Percentiles rank a stretch among this genome's conserved stretches.
Evolutionary conservation across 2,329 filamentous ascomycete genomes (phyloP).

Genomic region (Xylaria polymorpha): DNA sequence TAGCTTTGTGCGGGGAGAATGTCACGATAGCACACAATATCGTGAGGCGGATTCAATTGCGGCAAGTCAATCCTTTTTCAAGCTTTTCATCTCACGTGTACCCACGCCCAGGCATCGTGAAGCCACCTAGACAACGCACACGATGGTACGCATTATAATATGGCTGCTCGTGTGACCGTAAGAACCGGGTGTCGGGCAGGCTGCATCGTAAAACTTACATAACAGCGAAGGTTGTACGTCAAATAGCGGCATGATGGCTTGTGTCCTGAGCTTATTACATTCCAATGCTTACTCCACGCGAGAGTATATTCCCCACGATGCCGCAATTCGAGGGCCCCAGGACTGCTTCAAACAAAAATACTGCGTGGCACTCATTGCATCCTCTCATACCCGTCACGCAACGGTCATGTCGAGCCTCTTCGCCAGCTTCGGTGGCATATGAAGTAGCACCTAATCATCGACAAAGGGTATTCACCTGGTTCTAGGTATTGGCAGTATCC

Average conservation of each 20-base stretch:
- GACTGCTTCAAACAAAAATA: conserved; percentile 9
- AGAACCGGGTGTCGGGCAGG: neutral
- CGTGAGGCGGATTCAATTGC: conserved; percentile 26
- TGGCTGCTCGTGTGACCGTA: conserved; percentile 23
- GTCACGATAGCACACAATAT: conserved; percentile 23
- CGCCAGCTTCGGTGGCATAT: neutral
- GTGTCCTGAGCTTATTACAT: conserved; percentile 3
- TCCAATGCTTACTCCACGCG: conserved; percentile 4
- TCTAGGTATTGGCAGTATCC: neutral
- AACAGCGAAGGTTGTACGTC: conserved; percentile 15
- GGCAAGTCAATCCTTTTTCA: neutral
- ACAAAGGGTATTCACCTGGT: too few relatives aligned
- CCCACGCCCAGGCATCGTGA: conserved; percentile 19
- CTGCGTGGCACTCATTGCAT: conserved; percentile 3
- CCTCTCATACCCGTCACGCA: neutral
- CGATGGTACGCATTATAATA: conserved; percentile 1
- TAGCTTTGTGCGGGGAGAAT: conserved; percentile 16
- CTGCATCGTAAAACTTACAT: conserved; percentile 34
- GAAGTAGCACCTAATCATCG: neutral
- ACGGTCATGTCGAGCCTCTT: neutral
- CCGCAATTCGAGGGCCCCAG: neutral
- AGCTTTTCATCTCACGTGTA: conserved; percentile 23
- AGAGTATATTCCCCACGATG: neutral
- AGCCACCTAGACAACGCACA: conserved; percentile 9
- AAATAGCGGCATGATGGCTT: neutral